Evolutionary conservation across 345 rosid species (phyloP).

Genomic region (Raphanus sativus): DNA sequence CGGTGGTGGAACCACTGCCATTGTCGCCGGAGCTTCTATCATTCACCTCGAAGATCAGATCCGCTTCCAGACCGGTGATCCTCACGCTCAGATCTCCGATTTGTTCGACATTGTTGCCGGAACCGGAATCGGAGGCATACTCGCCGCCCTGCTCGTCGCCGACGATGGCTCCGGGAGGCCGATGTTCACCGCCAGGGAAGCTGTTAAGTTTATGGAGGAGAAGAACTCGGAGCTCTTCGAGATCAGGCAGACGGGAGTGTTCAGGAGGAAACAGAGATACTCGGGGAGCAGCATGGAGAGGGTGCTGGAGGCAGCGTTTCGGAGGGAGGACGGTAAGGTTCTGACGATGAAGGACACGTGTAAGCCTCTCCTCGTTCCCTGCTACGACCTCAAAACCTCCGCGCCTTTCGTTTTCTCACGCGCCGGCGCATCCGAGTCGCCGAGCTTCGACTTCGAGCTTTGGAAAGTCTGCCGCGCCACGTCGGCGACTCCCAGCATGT

Average conservation of each 20-base stretch:
- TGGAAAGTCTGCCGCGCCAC: constrained; percentile 95
- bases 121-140: constrained; percentile 81
- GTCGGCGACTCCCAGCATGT: constrained; percentile 76
- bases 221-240: constrained; percentile 64
- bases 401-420: constrained; percentile 98
- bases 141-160: constrained; percentile 68
- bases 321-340: constrained; percentile 59
- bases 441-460: constrained; percentile 87
- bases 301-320: constrained; percentile 56
- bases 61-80: constrained; percentile 69
- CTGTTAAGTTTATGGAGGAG: constrained; percentile 46
- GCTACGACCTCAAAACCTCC: constrained; percentile 85
- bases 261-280: constrained; percentile 52
- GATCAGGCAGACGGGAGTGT: constrained; percentile 37
- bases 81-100: constrained; percentile 68
- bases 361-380: constrained; percentile 93
- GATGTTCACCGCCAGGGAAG: constrained; percentile 67
- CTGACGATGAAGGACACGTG: constrained; percentile 86
- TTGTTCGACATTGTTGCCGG: constrained; percentile 90
- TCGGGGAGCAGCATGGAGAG: constrained; percentile 75
- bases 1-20: constrained; percentile 75
- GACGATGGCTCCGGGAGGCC: constrained; percentile 80
- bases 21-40: constrained; percentile 65
- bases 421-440: constrained; percentile 89
- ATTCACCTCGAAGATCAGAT: constrained; percentile 87